Evolutionary conservation across 78 protist genomes (phyloP).

Genomic region (Speleostelium caveatum): DNA sequence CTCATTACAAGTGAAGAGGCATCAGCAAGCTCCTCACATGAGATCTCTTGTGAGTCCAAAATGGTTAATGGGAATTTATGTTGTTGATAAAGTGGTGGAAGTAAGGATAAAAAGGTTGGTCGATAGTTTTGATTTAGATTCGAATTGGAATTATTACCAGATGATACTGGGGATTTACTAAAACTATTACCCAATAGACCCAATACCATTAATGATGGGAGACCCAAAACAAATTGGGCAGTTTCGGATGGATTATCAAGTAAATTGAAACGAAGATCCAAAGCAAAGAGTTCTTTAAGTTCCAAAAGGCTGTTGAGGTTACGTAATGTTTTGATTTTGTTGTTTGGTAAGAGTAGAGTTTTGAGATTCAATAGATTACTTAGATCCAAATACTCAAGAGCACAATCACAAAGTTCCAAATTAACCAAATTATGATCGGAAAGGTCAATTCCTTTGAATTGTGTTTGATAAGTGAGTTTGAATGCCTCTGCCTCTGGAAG

Average conservation of each 20-base stretch:
- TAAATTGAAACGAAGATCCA: conserved; percentile 54
- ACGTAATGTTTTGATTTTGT: conserved; percentile 1
- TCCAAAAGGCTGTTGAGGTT: neutral
- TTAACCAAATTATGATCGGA: conserved; percentile 17
- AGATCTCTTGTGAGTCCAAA: conserved; percentile 37
- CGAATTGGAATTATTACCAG: no score
- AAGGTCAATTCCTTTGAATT: neutral
- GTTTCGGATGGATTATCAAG: neutral
- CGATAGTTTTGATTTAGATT: conserved; percentile 22
- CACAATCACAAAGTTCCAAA: conserved; percentile 67
- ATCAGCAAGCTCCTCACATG: conserved; percentile 26
- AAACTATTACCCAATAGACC: conserved; percentile 64
- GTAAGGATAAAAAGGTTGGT: neutral
- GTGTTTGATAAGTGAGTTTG: conserved; percentile 2
- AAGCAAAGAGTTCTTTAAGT: conserved; percentile 23
- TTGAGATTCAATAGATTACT: conserved; percentile 3
- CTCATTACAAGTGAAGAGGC: neutral
- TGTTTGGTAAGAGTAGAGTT: conserved; percentile 48
- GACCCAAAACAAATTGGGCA: neutral
- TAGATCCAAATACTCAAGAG: conserved; percentile 60
- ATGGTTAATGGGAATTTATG: conserved; percentile 41
- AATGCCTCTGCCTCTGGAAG: conserved; percentile 44
- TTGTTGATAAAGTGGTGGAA: conserved; percentile 22
- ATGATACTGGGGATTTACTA: neutral
- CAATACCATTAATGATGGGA: conserved; percentile 18